Base-by-base conservation (phyloP, 352 stramenopile genomes). In the Thraustotheca clavata region DNA sequence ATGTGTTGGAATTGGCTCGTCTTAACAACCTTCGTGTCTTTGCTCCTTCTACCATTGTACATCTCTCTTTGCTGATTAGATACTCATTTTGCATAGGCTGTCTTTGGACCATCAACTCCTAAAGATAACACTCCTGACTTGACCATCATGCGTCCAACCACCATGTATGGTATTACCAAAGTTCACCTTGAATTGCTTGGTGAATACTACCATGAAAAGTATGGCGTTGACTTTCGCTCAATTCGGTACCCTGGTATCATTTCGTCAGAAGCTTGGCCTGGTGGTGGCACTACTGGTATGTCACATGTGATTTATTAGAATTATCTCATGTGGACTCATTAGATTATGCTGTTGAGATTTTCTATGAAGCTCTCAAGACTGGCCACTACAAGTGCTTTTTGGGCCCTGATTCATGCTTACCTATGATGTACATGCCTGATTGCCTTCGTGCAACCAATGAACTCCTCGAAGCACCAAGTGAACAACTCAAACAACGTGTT, bases 371-470 rank as follows among this genome's bases (percentile, higher is more conserved):
- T 35, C 75, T 97, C 38, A 83, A 87, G 71, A 70, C 87, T 54
- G 78, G 81, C 73, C 86, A 83, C 65, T 97, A 97, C 77, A 93
- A 79, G 59, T 96, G 86, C 59, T 97, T 96, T 69, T 59, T 97
- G 4, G 55, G 76, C 47, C 73, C 75, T 11, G 73, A 94, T 50
- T 84, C 88, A 14, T 78, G 80, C 36, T 67, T 97, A 73, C 89
- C 89, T 27, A 97, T 97, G 88, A 97, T 97, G 86, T 96, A 97
- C 86, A 97, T 97, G 89, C 86, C 86, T 26, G 89, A 97, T 71
- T 95, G 84, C 59, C 74, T 97, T 29, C 89, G 91, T 66, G 87
- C 83, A 16, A 96, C 89, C 8, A 52, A 91, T 34, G 75, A 83
- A 34, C 74, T 97, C 22, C 72, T 97, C 36, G 74, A 91, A 60